Percentiles rank a stretch among this genome's conserved stretches.
These are phyloP conservation scores for Coniochaeta prunicola DNA, from an alignment of 2,329 filamentous ascomycete genomes.

Conservation along the genomic window DNA sequence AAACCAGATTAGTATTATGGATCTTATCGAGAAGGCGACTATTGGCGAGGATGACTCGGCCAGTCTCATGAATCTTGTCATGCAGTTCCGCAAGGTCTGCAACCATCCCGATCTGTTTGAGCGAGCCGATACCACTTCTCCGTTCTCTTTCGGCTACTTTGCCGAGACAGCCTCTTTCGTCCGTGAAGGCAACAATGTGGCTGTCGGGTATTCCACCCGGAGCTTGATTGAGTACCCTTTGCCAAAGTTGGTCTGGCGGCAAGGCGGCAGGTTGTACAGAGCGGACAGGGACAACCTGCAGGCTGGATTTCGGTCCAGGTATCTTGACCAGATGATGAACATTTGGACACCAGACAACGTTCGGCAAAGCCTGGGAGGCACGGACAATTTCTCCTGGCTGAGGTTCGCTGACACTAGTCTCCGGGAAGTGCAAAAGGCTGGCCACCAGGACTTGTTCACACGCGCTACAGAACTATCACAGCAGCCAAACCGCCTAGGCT, in stretches of 20 bases:
- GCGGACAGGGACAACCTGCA: slow-evolving; percentile 64
- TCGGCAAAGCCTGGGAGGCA: slow-evolving; percentile 50
- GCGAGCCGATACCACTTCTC: slow-evolving; percentile 82
- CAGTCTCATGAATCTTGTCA: slow-evolving; percentile 97
- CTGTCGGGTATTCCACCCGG: slow-evolving; percentile 80
- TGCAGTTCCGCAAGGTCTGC: slow-evolving; percentile 99
- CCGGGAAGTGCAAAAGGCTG: slow-evolving; percentile 62
- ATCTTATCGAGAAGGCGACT: slow-evolving; percentile 94
- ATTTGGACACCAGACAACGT: slow-evolving; percentile 82
- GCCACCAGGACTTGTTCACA: slow-evolving; percentile 64
- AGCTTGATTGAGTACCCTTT: slow-evolving; percentile 80
- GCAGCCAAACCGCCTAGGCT: slow-evolving; percentile 49
- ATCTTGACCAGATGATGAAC: slow-evolving; percentile 76
- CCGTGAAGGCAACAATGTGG: slow-evolving; percentile 73
- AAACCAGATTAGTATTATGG: slow-evolving; percentile 98
- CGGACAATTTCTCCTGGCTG: slow-evolving; percentile 78
- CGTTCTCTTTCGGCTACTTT: slow-evolving; percentile 76
- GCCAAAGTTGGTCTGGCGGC: slow-evolving; percentile 75
- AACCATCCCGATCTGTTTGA: slow-evolving; percentile 98
- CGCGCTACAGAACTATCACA: slow-evolving; percentile 58
- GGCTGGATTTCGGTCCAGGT: slow-evolving; percentile 75
- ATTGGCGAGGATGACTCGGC: slow-evolving; percentile 93
- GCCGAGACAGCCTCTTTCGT: slow-evolving; percentile 94
- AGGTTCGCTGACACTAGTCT: slow-evolving; percentile 75
- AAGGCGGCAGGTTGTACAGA: slow-evolving; percentile 68